Conservation (phyloP, 108 stramenopile genomes). For the Skeletonema marinoi region DNA sequence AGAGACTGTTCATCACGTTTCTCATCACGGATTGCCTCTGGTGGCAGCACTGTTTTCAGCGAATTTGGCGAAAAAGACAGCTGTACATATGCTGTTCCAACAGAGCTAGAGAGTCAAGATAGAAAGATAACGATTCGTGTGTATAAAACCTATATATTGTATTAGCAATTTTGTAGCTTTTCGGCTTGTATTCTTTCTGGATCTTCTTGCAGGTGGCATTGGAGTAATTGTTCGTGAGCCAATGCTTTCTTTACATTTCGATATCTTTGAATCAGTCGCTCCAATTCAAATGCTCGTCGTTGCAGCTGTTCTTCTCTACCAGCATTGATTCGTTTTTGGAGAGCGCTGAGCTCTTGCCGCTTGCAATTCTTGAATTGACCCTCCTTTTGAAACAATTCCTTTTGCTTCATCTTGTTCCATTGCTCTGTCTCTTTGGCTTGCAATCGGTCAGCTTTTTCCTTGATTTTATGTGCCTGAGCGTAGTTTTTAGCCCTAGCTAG, state of each 20-base stretch:
- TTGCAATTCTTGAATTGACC: constrained; percentile 66
- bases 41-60: not conserved
- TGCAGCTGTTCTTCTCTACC: constrained; percentile 84
- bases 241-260: constrained; percentile 82
- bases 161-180: constrained; percentile 6
- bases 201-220: constrained; percentile 22
- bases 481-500: constrained; percentile 84
- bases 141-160: not conserved
- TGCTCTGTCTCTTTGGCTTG: constrained; percentile 84
- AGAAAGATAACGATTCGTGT: not conserved
- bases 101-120: not conserved
- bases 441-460: constrained; percentile 78
- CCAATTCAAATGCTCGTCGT: constrained; percentile 74
- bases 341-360: constrained; percentile 75
- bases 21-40: not conserved
- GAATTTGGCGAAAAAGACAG: not conserved
- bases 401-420: constrained; percentile 77
- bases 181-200: constrained; percentile 67
- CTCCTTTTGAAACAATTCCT: constrained; percentile 73
- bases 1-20: not conserved
- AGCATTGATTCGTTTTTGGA: constrained; percentile 84
- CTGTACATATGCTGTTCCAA: not conserved
- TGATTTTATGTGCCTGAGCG: constrained; percentile 82
- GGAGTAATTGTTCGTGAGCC: not conserved
- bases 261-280: constrained; percentile 78